Evolutionary conservation across 2,329 filamentous ascomycete genomes (phyloP).

Genomic region (Colletotrichum sp.): DNA sequence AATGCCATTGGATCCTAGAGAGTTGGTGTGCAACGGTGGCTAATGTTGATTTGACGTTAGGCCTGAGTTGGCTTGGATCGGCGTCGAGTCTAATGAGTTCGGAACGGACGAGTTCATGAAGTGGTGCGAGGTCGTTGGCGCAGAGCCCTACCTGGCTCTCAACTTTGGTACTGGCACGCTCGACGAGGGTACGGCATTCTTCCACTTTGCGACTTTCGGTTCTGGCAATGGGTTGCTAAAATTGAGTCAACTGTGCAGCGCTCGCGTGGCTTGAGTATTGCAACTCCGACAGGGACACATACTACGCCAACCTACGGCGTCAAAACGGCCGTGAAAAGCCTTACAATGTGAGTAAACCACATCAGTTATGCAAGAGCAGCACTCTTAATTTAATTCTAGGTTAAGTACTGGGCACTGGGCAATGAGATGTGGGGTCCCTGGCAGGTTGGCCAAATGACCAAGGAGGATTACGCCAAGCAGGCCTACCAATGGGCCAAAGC

Average conservation of each 20-base stretch:
- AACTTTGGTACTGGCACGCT: slow-evolving; percentile 80
- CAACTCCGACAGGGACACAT: slow-evolving; percentile 76
- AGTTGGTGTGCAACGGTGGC: background rate
- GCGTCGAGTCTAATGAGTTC: slow-evolving; percentile 78
- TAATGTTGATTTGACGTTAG: slow-evolving; percentile 35
- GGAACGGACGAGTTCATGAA: slow-evolving; percentile 88
- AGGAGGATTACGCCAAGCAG: slow-evolving; percentile 72
- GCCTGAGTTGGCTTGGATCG: slow-evolving; percentile 81
- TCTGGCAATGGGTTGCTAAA: background rate
- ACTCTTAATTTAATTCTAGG: slow-evolving; percentile 27
- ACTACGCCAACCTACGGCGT: slow-evolving; percentile 82
- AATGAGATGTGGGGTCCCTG: slow-evolving; percentile 75
- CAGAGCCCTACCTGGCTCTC: slow-evolving; percentile 79
- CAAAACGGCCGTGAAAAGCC: slow-evolving; percentile 78
- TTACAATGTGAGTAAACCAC: slow-evolving; percentile 55
- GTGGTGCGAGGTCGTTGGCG: slow-evolving; percentile 75
- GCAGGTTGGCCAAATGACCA: slow-evolving; percentile 72
- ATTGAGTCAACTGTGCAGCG: slow-evolving; percentile 30
- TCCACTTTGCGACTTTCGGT: background rate
- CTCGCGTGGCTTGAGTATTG: slow-evolving; percentile 88
- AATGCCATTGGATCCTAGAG: background rate
- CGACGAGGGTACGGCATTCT: slow-evolving; percentile 32
- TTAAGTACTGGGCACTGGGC: slow-evolving; percentile 87
- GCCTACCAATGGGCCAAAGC: slow-evolving; percentile 77
- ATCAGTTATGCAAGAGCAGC: background rate